Evolutionary conservation across 148 eudicot species (phyloP), one percentile per base, ranked within the genome.

Genomic region (Camellia sinensis): DNA sequence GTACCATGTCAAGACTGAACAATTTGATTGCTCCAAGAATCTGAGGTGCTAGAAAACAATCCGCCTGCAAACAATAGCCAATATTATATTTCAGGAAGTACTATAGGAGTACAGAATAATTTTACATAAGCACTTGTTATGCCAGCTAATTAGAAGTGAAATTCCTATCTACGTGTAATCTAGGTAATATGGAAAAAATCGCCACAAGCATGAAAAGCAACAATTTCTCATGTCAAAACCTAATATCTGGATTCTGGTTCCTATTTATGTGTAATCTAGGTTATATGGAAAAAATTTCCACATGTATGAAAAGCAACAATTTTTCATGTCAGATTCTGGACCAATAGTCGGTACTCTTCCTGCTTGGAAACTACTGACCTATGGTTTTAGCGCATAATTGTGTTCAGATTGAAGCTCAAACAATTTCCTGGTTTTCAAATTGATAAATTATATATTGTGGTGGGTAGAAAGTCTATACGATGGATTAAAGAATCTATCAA

Each of bases 1-100:
- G 53, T 88, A 93, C 98, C 98, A 92, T 85, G 84, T 92, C 89
- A 67, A 95, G 41, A 50, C 71, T 84, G 87, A 93, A 93, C 85
- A 91, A 86, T 78, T 78, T 88, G 67, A 84, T 67, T 66, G 92
- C 88, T 66, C 77, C 81, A 78, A 85, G 88, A 72, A 91, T 78
- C 86, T 95, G 98, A 54, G 98, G 98, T 65, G 93, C 97, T 68
- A 95, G 76, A 82, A 86, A 95, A 75, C 90, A 62, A 89, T 95
- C 96, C 21, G 94, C 98, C 98, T 95, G 92, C 85, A 85, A 67
- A n/a, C 54, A 56, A 43, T 13, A 41, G 46, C 18, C 15, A 43
- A 50, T 7, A 74, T 3, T 0, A 71, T 19, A 50, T 52, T 63
- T 72, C 22, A 52, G 75, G 60, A 19, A 19, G 59, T 45, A 18